Percentiles rank a stretch among this genome's conserved stretches.
Evolutionary conservation across 805 yeast genomes (phyloP).

Genomic region (Candida sithepensis): DNA sequence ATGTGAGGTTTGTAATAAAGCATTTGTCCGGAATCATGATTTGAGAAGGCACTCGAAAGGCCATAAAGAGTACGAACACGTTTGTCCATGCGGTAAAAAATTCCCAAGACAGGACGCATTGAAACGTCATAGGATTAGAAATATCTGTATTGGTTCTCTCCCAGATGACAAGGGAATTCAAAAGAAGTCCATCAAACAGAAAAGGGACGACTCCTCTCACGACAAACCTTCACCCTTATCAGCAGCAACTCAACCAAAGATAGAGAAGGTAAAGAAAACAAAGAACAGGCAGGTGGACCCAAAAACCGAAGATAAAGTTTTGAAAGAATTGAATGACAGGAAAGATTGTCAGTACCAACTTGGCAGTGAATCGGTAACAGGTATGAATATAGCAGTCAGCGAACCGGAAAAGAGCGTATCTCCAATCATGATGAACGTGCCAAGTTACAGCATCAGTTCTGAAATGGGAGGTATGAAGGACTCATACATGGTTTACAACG

Average conservation of each 20-base stretch:
- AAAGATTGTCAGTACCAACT: background rate
- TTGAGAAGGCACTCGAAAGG: conserved; percentile 84
- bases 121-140: conserved; percentile 72
- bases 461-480: background rate
- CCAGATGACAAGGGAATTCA: conserved; percentile 30
- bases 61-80: conserved; percentile 68
- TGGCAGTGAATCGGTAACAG: background rate
- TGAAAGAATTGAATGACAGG: background rate
- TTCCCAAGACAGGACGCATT: conserved; percentile 89
- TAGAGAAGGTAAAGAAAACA: background rate
- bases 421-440: background rate
- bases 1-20: conserved; percentile 73
- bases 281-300: background rate
- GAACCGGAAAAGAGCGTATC: background rate
- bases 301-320: background rate
- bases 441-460: background rate
- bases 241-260: background rate
- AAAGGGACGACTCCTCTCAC: background rate
- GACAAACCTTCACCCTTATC: background rate
- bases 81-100: conserved; percentile 91
- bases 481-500: conserved; percentile 6
- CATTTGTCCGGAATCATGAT: conserved; percentile 95
- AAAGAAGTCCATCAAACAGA: conserved; percentile 5
- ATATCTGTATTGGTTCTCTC: conserved; percentile 78
- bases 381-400: background rate